Base-by-base conservation (phyloP, 768 basidiomycete species). In the Panellus pusillus region DNA sequence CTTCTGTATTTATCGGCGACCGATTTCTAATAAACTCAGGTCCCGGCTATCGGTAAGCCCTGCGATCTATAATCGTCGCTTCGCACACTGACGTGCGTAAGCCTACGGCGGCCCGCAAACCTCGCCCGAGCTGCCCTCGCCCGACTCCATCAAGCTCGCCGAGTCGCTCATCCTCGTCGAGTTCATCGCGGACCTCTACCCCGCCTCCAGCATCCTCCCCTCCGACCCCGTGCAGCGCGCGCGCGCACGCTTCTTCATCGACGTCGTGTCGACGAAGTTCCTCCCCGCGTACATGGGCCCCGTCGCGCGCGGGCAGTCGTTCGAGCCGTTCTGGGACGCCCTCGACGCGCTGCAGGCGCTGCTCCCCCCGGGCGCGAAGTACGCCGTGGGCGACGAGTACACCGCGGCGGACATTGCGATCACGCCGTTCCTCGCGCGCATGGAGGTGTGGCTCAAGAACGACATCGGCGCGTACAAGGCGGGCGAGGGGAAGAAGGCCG, bases 101-200 rank as follows among this genome's bases (percentile, higher is more conserved):
- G 81, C 83, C 0, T 86, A 82, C 59, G 85, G 84, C 32, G 85
- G 84, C 1, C 82, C 85, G 5, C 70, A 74, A 13, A 79, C 79
- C 17, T 61, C 79, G 19, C 75, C 82, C 0, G 79, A 81, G 54
- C 62, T 73, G 4, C 86, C 87, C 0, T 84, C 84, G 2, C 76
- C 79, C 0, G 81, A 82, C 32, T 83, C 83, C 9, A 61, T 68
- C 44, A 87, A 87, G 64, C 62, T 88, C 61, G 74, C 82, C 8
- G 86, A 89, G 63, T 87, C 84, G 4, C 79, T 81, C 42, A 71
- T 86, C 35, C 79, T 87, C 51, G 70, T 87, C 48, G 84, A 89
- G 64, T 82, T 88, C 68, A 65, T 87, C 52, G 82, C 82, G 9
- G 86, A 87, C 64, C 68, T 86, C 49, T 79, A 72, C 65, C 77